These are phyloP conservation scores for Debaryomycetaceae sp. DNA, from an alignment of 1,139 yeast genomes.

Conservation along the genomic window DNA sequence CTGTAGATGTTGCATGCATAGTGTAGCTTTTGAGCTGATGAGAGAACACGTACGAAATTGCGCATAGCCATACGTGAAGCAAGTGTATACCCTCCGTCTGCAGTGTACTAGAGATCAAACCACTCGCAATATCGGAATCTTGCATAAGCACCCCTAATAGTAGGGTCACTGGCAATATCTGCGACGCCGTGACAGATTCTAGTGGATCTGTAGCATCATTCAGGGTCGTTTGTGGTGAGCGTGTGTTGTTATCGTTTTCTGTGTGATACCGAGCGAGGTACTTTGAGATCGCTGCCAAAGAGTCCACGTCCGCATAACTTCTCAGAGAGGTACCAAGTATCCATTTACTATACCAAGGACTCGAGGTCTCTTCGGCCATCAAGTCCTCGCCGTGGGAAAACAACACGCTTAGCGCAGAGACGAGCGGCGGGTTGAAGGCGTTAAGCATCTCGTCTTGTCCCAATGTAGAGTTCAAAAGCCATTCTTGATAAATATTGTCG, in stretches of 20 bases:
- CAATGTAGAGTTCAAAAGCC: not conserved
- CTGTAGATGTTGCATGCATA: conserved; percentile 13
- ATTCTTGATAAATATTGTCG: not conserved
- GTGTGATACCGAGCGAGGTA: too few relatives aligned
- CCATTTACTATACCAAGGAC: not conserved
- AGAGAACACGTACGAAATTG: conserved; percentile 26
- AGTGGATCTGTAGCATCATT: too few relatives aligned
- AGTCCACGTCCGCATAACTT: too few relatives aligned
- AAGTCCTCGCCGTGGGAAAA: not conserved
- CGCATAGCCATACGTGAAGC: conserved; percentile 26
- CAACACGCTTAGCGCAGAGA: not conserved
- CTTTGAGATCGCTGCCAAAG: too few relatives aligned
- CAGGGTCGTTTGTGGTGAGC: not conserved
- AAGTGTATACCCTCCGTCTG: conserved; percentile 9
- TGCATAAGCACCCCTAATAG: not conserved
- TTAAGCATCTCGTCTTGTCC: not conserved
- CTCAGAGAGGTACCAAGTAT: not conserved
- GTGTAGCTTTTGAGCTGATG: conserved; percentile 21
- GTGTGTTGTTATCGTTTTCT: too few relatives aligned
- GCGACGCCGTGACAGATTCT: too few relatives aligned
- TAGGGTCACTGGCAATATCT: not conserved
- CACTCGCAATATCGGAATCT: not conserved
- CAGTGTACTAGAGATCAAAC: not conserved
- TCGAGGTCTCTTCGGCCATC: not conserved
- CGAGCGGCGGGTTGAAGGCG: not conserved